Percentiles rank a stretch among this genome's conserved stretches.
Conservation (phyloP, 2,329 filamentous ascomycete genomes). For the Fusarium sp. region DNA sequence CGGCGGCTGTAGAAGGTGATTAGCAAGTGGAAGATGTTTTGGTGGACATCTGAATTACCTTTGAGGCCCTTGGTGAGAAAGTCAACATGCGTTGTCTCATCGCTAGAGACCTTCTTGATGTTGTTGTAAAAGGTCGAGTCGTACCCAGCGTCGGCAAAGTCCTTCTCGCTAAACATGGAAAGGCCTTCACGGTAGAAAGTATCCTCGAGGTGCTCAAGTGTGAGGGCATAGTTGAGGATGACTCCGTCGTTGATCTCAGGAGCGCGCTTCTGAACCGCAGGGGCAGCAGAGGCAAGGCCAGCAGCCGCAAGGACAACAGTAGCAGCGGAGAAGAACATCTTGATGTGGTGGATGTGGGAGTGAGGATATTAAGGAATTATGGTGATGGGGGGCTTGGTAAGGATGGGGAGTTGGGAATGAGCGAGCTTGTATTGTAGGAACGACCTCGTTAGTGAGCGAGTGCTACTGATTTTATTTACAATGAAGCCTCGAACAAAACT, state of each 20-base stretch:
- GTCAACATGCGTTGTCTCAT: conserved; percentile 55
- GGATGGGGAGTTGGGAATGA: neutral
- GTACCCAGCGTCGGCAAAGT: conserved; percentile 66
- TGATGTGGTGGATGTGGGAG: neutral
- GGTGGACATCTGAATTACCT: conserved; percentile 3
- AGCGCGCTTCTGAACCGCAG: conserved; percentile 27
- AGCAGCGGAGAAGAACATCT: conserved; percentile 28
- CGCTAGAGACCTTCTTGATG: conserved; percentile 65
- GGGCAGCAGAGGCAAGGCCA: conserved; percentile 29
- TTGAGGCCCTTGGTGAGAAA: conserved; percentile 35
- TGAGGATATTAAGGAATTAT: neutral
- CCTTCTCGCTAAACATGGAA: conserved; percentile 63
- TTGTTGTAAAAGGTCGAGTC: conserved; percentile 66
- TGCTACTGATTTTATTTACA: neutral
- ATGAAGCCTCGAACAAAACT: no score
- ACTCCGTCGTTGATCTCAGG: conserved; percentile 34
- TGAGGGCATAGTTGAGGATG: conserved; percentile 61
- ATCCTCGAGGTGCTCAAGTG: conserved; percentile 69
- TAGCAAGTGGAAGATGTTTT: neutral
- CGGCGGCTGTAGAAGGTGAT: conserved; percentile 46
- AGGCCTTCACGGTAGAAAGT: conserved; percentile 73
- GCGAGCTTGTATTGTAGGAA: neutral
- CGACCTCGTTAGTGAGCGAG: neutral
- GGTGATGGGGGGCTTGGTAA: no score
- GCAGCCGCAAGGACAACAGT: conserved; percentile 22